A percentile compares a stretch with the other conserved stretches of the same genome.
Conservation (phyloP, 2,329 filamentous ascomycete genomes). For the Alternaria solani region DNA sequence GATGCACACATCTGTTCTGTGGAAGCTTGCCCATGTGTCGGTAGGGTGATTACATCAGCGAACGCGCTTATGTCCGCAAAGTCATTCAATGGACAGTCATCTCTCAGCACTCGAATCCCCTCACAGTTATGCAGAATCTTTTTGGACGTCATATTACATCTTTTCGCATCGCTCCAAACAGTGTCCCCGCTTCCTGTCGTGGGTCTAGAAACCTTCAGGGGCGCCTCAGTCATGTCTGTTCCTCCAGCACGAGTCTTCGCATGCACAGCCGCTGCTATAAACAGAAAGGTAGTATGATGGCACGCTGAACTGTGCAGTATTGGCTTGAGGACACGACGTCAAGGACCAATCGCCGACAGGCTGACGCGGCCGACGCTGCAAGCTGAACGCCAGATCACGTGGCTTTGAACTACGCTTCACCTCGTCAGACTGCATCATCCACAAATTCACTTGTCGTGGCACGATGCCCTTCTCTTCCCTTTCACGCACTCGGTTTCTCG, state of each 20-base stretch:
- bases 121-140: background rate
- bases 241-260: background rate
- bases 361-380: conserved; percentile 9
- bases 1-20: background rate
- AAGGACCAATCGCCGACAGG: conserved; percentile 1
- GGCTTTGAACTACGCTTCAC: conserved; percentile 8
- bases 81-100: background rate
- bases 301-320: background rate
- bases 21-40: background rate
- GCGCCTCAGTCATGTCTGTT: background rate
- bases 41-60: background rate
- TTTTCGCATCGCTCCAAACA: background rate
- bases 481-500: conserved; percentile 1
- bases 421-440: background rate
- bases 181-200: background rate
- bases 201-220: conserved; percentile 3
- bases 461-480: background rate
- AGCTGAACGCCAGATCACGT: conserved; percentile 16
- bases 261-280: background rate
- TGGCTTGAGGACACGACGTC: background rate
- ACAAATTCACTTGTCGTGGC: background rate
- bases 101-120: background rate
- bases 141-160: background rate
- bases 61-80: background rate
- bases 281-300: conserved; percentile 1